Conservation (phyloP, 768 basidiomycete genomes). For the Gloeophyllum trabeum region DNA sequence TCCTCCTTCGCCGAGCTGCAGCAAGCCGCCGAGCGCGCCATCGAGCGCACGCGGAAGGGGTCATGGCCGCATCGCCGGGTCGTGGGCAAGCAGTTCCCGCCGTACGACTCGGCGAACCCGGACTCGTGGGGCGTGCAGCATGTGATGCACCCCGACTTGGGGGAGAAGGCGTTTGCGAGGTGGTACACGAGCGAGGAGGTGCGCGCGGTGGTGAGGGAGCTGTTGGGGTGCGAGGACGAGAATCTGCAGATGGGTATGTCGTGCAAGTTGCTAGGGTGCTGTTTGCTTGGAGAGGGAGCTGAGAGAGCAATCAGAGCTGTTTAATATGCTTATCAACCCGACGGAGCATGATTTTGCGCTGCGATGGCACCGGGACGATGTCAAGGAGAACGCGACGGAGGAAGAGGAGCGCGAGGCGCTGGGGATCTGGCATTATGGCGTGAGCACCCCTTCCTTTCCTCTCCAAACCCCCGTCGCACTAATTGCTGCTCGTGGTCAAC, state of each 20-base stretch:
- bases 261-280: no score
- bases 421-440: slow-evolving; percentile 51
- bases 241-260: slow-evolving; percentile 64
- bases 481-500: not conserved
- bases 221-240: slow-evolving; percentile 45
- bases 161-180: slow-evolving; percentile 42
- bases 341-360: slow-evolving; percentile 52
- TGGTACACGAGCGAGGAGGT: slow-evolving; percentile 59
- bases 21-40: slow-evolving; percentile 38
- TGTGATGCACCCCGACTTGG: slow-evolving; percentile 67
- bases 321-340: slow-evolving; percentile 70
- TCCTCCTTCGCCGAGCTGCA: slow-evolving; percentile 27
- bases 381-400: slow-evolving; percentile 40
- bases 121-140: slow-evolving; percentile 81
- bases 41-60: slow-evolving; percentile 44
- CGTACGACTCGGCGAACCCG: slow-evolving; percentile 42
- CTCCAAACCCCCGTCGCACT: not conserved
- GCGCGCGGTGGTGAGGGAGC: slow-evolving; percentile 25
- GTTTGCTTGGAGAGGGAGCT: not conserved
- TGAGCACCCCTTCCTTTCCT: no score
- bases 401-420: slow-evolving; percentile 54
- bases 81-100: slow-evolving; percentile 74
- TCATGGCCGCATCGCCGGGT: slow-evolving; percentile 56
- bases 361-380: slow-evolving; percentile 75
- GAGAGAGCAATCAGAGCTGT: slow-evolving; percentile 56